These are phyloP conservation scores for Boletus rufocinnamomeus DNA, from an alignment of 768 basidiomycete genomes.

Conservation along the genomic window DNA sequence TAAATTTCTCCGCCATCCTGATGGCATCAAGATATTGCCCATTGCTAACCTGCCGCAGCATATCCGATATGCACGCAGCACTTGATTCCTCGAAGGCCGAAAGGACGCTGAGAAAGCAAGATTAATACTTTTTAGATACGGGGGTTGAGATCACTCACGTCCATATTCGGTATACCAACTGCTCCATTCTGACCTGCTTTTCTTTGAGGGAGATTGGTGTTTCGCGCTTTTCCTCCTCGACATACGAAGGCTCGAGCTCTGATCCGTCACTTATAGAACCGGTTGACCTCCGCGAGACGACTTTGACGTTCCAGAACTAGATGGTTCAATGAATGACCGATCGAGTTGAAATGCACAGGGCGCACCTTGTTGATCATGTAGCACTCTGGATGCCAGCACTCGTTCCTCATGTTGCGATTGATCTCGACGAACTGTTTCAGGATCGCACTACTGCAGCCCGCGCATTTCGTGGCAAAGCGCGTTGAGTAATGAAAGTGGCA, in stretches of 20 bases:
- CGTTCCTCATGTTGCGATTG: constrained; percentile 96
- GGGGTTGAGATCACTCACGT: constrained; percentile 58
- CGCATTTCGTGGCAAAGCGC: constrained; percentile 97
- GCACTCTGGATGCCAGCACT: constrained; percentile 99
- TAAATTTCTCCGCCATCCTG: constrained; percentile 98
- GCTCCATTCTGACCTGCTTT: constrained; percentile 93
- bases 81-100: constrained; percentile 99
- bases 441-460: constrained; percentile 95
- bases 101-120: constrained; percentile 60
- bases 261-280: constrained; percentile 57
- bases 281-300: constrained; percentile 71
- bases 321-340: constrained; percentile 14
- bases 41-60: constrained; percentile 96
- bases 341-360: not conserved
- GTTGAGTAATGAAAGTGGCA: constrained; percentile 99
- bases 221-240: constrained; percentile 80
- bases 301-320: constrained; percentile 99
- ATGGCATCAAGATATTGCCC: constrained; percentile 96
- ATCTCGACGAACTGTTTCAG: constrained; percentile 99
- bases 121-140: constrained; percentile 9
- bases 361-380: constrained; percentile 99
- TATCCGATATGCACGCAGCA: constrained; percentile 98
- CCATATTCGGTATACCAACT: constrained; percentile 98
- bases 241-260: constrained; percentile 54
- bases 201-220: constrained; percentile 79